Conservation (phyloP, 1,284 basidiomycete species). For the Sanghuangporus baumii region DNA sequence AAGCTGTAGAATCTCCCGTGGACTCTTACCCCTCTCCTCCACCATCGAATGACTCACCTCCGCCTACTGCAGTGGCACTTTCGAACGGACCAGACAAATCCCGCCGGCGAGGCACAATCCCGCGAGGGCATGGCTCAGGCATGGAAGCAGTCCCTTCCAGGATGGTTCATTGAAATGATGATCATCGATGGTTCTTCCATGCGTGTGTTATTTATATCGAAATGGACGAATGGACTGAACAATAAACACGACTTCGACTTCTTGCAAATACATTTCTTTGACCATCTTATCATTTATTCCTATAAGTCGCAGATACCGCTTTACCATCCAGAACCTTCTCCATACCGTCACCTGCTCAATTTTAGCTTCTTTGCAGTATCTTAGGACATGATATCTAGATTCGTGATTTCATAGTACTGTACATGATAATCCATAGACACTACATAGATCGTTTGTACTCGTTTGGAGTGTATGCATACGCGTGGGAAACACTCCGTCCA, state of each 20-base stretch:
- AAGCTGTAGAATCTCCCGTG: conserved; percentile 31
- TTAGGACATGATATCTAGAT: not conserved
- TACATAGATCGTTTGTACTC: not conserved
- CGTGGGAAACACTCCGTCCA: not conserved
- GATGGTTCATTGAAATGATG: not conserved
- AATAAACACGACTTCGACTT: not conserved
- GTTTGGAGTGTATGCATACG: not conserved
- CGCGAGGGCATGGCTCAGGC: not conserved
- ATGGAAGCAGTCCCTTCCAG: not conserved
- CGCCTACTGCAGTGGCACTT: conserved; percentile 22
- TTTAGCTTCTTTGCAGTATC: not conserved
- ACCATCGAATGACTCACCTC: conserved; percentile 66
- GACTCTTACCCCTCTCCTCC: conserved; percentile 76
- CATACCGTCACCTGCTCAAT: not conserved
- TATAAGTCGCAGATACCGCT: not conserved
- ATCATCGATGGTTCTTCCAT: not conserved
- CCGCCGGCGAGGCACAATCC: conserved; percentile 2
- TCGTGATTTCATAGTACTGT: not conserved
- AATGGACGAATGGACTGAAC: not conserved
- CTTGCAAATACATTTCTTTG: not conserved
- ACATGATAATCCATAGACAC: not conserved
- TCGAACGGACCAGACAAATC: conserved; percentile 7
- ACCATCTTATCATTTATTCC: not conserved
- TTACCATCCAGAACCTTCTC: not conserved
- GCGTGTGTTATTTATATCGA: not conserved